Base-by-base conservation (phyloP, 2,329 filamentous ascomycete species). In the Colletotrichum kahawae region DNA sequence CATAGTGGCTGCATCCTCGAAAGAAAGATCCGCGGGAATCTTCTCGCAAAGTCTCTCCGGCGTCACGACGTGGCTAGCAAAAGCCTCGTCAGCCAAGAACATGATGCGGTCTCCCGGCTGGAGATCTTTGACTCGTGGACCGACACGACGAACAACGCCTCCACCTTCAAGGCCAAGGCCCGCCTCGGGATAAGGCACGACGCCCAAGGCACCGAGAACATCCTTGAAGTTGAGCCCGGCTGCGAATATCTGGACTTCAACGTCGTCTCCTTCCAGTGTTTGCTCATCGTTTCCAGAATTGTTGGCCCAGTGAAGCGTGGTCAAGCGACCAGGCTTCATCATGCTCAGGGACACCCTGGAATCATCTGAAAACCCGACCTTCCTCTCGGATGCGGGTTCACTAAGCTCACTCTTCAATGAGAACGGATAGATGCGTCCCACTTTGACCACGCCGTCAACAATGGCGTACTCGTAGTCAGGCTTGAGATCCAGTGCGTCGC, bases 1-100 rank as follows among this genome's bases (percentile, higher is more conserved):
- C 29, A 84, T 77, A 1, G 80, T 76, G 29, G 81, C 81, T 6
- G 79, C 82, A 4, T 79, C 77, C 14, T 79, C 78, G n/a, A 82
- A 81, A 1, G 65, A 69, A 54, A 85, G 70, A 27, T 56, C 36
- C 2, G 75, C 76, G 2, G 83, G 82, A 10, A 87, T 82, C 1
- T 77, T 75, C 67, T 74, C 78, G 3, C 64, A 38, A 67, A 76
- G 66, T 67, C 31, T 12, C 24, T n/a, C 9, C 3, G 24, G 56
- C 2, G 34, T 9, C 18, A 36, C 31, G 16, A 21, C 5, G 12
- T 62, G 18, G 16, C 12, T 34, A 7, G 29, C 57, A 16, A 56
- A 27, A 56, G 12, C 12, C 18, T 7, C 29, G 13, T 51, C 56
- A 2, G 36, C 13, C 13, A 80, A 65, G 36, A 76, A 8, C 9